Evolutionary conservation across 2,329 filamentous ascomycete species (phyloP).

Genomic region (Colletotrichum limetticola): DNA sequence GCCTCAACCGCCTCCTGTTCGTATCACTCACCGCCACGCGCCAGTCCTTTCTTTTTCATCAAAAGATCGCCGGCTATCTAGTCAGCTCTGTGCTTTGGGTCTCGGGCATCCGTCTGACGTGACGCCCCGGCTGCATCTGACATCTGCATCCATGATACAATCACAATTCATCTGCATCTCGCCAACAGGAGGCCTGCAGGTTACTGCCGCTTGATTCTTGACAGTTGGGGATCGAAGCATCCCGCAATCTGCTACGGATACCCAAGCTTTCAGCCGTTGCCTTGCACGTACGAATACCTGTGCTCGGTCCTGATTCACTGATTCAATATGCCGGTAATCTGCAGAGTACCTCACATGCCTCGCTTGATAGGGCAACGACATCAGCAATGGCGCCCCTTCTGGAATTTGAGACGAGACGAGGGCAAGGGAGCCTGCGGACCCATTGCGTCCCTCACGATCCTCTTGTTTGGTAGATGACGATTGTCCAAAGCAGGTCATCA

Average conservation of each 20-base stretch:
- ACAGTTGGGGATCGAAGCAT: not conserved
- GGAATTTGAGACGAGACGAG: conserved; percentile 23
- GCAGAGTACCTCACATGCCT: not conserved
- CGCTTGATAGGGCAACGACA: not conserved
- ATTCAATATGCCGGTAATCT: conserved; percentile 25
- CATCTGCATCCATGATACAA: not conserved
- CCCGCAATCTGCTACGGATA: not conserved
- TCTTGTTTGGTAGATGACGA: conserved; percentile 10
- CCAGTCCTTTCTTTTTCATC: not conserved
- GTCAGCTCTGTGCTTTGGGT: not conserved
- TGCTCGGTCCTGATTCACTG: conserved; percentile 22
- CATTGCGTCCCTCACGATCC: conserved; percentile 9
- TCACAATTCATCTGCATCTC: conserved; percentile 30
- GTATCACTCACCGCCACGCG: not conserved
- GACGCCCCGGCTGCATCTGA: conserved; percentile 6
- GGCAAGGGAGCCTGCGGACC: not conserved
- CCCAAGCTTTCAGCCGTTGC: not conserved
- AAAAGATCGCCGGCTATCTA: conserved; percentile 12
- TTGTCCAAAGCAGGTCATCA: conserved; percentile 8
- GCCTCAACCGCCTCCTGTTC: not conserved
- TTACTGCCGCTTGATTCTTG: not conserved
- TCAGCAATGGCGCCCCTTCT: conserved; percentile 6
- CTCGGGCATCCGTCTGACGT: conserved; percentile 15
- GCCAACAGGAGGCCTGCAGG: conserved; percentile 5
- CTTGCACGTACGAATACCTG: not conserved